Evolutionary conservation across 1,284 basidiomycete genomes (phyloP), one percentile per base, ranked within the genome.

Genomic region (Caloboletus firmus): DNA sequence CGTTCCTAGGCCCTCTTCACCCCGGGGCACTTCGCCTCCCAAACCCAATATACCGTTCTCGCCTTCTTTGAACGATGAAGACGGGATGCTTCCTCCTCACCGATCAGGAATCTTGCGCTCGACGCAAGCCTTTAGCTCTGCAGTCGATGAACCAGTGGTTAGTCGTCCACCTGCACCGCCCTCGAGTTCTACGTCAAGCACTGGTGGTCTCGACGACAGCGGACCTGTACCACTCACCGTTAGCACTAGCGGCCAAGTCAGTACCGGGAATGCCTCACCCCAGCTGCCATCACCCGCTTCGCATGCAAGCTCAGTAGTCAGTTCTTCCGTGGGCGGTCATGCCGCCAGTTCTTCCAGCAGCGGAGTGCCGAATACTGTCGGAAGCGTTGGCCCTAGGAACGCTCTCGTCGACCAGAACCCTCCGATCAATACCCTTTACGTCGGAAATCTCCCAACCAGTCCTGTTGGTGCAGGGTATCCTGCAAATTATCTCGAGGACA

Each of bases 341-440:
- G 66, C 56, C 26, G 73, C 76, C 36, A 72, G 70, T 39, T 67
- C 70, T 46, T 72, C 71, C 6, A 69, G 68, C 44, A 55, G 56
- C 1, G 66, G 67, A 18, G 41, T 58, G 28, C 56, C 54, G 8
- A 71, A 62, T 44, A 34, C 40, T 10, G 20, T 36, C 0, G 61
- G 66, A 4, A 59, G 56, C 10, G 54, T 58, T 12, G 74, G 73
- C 7, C 70, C 76, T 9, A 76, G 79, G 53, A 90, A 85, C 59
- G 82, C 84, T 7, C 84, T 72, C 18, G 58, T 93, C 37, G 93
- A 96, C 73, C 90, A 94, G 74, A 95, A 95, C 70, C 91, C 91
- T 64, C 91, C 93, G 6, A 95, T 94, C 73, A 96, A 95, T 67
- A 97, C 95, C 4, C 79, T 98, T 15, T 98, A 97, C 66, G 93